A percentile compares a stretch with the other conserved stretches of the same genome.
These are phyloP conservation scores for Monosporascus sp. DNA, from an alignment of 2,329 filamentous ascomycete species.

Conservation along the genomic window DNA sequence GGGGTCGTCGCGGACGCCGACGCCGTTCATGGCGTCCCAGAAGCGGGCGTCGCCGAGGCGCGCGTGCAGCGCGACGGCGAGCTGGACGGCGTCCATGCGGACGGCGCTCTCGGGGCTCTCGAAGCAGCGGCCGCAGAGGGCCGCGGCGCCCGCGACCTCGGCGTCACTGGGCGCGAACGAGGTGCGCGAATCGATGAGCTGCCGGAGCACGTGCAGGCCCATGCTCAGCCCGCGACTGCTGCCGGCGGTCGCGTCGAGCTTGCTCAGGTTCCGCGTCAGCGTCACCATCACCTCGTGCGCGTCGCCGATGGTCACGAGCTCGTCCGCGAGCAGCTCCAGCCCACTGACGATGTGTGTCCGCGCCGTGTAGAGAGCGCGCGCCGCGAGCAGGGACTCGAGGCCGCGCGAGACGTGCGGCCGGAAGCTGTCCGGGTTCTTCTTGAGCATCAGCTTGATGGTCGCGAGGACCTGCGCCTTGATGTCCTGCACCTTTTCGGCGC, in stretches of 20 bases:
- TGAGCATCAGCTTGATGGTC: constrained; percentile 68
- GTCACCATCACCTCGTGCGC: constrained; percentile 54
- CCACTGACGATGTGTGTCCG: constrained; percentile 69
- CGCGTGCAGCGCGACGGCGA: constrained; percentile 68
- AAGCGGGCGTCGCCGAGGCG: constrained; percentile 56
- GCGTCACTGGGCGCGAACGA: constrained; percentile 44
- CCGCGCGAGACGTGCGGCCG: constrained; percentile 62
- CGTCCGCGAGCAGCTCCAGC: constrained; percentile 67
- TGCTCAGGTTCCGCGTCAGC: constrained; percentile 44
- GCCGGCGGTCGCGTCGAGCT: constrained; percentile 36
- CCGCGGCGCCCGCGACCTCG: constrained; percentile 48
- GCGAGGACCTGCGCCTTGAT: constrained; percentile 70
- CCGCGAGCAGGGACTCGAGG: constrained; percentile 61
- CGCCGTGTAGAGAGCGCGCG: constrained; percentile 62
- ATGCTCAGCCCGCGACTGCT: constrained; percentile 53
- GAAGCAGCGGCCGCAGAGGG: constrained; percentile 50
- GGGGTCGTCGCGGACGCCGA: constrained; percentile 61
- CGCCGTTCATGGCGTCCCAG: constrained; percentile 58
- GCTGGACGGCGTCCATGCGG: constrained; percentile 70
- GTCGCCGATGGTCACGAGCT: constrained; percentile 63
- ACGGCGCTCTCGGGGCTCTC: constrained; percentile 58
- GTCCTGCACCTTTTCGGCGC: constrained; percentile 63
- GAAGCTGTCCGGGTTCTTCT: constrained; percentile 61
- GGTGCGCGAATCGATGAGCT: constrained; percentile 47
- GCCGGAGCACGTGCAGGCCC: constrained; percentile 58